Conservation (phyloP, 2,329 filamentous ascomycete species). For the Paracamarosporium sp. region DNA sequence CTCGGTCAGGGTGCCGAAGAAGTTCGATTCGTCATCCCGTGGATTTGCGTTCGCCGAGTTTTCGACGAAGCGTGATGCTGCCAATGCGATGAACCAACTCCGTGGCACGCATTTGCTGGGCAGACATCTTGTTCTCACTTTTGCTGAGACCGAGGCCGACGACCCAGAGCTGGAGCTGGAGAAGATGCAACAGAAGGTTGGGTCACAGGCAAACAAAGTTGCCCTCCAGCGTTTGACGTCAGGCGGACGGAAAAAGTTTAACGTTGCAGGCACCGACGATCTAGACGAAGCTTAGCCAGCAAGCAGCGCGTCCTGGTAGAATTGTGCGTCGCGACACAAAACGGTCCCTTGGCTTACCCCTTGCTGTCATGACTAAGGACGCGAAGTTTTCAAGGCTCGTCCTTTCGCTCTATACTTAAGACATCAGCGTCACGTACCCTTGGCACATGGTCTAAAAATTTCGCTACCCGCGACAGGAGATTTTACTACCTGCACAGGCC, state of each 20-base stretch:
- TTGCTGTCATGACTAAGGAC: conserved; percentile 43
- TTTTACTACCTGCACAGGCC: conserved; percentile 27
- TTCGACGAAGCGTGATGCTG: conserved; percentile 85
- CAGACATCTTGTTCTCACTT: conserved; percentile 87
- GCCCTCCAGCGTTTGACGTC: conserved; percentile 87
- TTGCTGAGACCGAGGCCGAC: conserved; percentile 84
- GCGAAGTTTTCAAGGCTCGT: conserved; percentile 29
- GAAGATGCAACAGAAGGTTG: conserved; percentile 96
- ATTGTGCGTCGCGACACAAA: conserved; percentile 37
- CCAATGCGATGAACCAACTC: conserved; percentile 88
- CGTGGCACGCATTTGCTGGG: conserved; percentile 93
- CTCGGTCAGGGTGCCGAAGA: conserved; percentile 92
- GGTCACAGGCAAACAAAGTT: conserved; percentile 87
- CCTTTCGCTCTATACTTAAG: conserved; percentile 39
- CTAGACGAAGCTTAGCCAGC: conserved; percentile 47
- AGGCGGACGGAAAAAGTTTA: conserved; percentile 85
- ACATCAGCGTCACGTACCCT: conserved; percentile 36
- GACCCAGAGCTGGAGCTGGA: conserved; percentile 96
- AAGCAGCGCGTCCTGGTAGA: conserved; percentile 37
- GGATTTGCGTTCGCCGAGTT: conserved; percentile 98
- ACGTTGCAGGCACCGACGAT: conserved; percentile 74
- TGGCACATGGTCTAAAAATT: conserved; percentile 38
- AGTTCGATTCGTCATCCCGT: conserved; percentile 85
- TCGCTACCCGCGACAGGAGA: conserved; percentile 39
- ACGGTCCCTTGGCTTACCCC: conserved; percentile 36